Conservation (phyloP, 805 yeast species). For the Barnettozyma salicaria region DNA sequence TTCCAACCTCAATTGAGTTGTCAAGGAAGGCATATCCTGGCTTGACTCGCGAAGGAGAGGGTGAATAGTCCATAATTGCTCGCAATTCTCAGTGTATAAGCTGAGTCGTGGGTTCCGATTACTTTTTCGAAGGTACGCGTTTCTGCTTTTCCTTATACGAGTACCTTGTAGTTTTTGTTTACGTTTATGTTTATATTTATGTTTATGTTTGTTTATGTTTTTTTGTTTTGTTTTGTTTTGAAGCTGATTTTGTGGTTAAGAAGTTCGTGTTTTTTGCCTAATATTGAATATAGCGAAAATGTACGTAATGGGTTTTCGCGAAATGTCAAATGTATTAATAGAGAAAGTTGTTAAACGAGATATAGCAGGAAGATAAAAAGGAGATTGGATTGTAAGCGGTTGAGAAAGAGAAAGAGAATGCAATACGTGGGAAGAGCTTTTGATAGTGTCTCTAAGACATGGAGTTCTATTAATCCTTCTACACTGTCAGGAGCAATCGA, state of each 20-base stretch:
- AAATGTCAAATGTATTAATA: no score
- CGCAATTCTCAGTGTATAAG: no score
- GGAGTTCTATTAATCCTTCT: constrained; percentile 96
- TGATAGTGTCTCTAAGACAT: constrained; percentile 90
- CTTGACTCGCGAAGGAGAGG: constrained; percentile 22
- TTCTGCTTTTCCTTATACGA: no score
- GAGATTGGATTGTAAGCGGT: no score
- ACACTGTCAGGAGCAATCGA: constrained; percentile 97
- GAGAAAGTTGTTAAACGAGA: no score
- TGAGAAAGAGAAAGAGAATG: no score
- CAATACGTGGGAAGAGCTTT: constrained; percentile 96
- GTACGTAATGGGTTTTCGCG: no score
- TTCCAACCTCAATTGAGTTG: constrained; percentile 21
- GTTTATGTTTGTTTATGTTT: neutral
- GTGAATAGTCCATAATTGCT: constrained; percentile 23
- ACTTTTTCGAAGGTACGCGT: neutral
- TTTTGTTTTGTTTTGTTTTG: neutral
- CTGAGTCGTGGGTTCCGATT: neutral
- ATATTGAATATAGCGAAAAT: no score
- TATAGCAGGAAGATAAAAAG: no score
- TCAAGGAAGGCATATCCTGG: constrained; percentile 22
- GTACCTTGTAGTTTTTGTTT: constrained; percentile 5
- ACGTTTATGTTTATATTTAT: neutral
- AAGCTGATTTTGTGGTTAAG: no score
- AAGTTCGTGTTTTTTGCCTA: neutral